A percentile compares a stretch with the other conserved stretches of the same genome.
These are phyloP conservation scores for Hansenula sp. DNA, from an alignment of 1,139 yeast genomes.

Conservation along the genomic window DNA sequence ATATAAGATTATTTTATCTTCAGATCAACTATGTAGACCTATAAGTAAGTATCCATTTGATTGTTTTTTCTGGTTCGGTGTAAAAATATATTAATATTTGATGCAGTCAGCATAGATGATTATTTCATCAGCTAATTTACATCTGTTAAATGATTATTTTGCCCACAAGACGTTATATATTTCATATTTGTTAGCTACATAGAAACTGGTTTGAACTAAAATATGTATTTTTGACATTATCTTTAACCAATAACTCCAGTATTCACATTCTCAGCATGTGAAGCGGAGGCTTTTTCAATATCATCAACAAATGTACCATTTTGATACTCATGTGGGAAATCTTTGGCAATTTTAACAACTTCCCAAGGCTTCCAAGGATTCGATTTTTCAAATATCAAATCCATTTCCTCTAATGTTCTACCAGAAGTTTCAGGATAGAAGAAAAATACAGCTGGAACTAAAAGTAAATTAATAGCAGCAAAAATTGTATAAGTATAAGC, in stretches of 20 bases:
- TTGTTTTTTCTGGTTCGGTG: too few species aligned
- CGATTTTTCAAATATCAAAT: slow-evolving; percentile 46
- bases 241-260: background rate
- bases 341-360: slow-evolving; percentile 1
- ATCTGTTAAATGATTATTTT: too few species aligned
- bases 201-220: too few species aligned
- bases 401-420: slow-evolving; percentile 58
- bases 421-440: slow-evolving; percentile 67
- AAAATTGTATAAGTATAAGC: slow-evolving; percentile 40
- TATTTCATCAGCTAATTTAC: too few species aligned
- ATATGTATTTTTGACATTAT: too few species aligned
- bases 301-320: background rate
- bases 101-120: background rate
- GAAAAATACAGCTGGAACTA: slow-evolving; percentile 60
- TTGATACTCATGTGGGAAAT: background rate
- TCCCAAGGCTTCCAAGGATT: slow-evolving; percentile 1
- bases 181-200: too few species aligned
- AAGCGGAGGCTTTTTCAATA: background rate
- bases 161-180: too few species aligned
- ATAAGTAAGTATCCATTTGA: too few species aligned
- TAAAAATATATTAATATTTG: too few species aligned
- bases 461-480: slow-evolving; percentile 33
- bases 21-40: too few species aligned
- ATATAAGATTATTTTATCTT: background rate
- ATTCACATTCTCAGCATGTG: background rate